Evolutionary conservation across 2,329 filamentous ascomycete genomes (phyloP).

Genomic region (Microsporum ferrugineum): DNA sequence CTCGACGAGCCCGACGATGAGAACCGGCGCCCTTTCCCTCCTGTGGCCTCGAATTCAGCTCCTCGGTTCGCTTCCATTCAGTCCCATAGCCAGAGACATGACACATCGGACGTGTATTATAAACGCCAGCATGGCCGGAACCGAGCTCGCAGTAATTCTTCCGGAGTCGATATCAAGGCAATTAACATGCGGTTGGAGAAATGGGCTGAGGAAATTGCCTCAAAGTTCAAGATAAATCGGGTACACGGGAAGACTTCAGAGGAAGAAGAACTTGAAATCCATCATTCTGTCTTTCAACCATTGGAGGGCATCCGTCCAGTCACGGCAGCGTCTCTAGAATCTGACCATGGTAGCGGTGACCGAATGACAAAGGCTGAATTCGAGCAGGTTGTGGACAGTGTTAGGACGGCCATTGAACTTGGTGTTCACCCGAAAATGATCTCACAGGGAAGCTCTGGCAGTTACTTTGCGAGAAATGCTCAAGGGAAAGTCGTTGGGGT

Average conservation of each 20-base stretch:
- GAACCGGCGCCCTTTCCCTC: slow-evolving; percentile 43
- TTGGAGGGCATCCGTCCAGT: slow-evolving; percentile 76
- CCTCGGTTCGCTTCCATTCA: slow-evolving; percentile 53
- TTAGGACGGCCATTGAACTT: slow-evolving; percentile 78
- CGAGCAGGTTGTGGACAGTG: slow-evolving; percentile 77
- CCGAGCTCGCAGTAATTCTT: slow-evolving; percentile 55
- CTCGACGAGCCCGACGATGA: slow-evolving; percentile 57
- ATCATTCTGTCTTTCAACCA: slow-evolving; percentile 91
- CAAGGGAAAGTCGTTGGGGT: slow-evolving; percentile 93
- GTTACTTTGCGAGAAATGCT: slow-evolving; percentile 88
- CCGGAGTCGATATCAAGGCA: slow-evolving; percentile 91
- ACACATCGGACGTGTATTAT: slow-evolving; percentile 28
- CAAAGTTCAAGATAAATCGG: slow-evolving; percentile 82
- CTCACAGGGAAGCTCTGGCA: slow-evolving; percentile 90
- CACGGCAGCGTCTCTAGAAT: slow-evolving; percentile 61
- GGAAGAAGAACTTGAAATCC: slow-evolving; percentile 84
- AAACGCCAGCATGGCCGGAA: slow-evolving; percentile 36
- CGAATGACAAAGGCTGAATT: slow-evolving; percentile 71
- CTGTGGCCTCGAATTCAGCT: slow-evolving; percentile 44
- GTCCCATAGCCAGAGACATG: slow-evolving; percentile 41
- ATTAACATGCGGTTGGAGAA: slow-evolving; percentile 91
- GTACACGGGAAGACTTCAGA: slow-evolving; percentile 63
- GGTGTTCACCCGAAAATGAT: slow-evolving; percentile 93
- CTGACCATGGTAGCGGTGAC: slow-evolving; percentile 38
- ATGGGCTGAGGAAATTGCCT: slow-evolving; percentile 96